phyloP scores from a whole-genome alignment of 2,329 filamentous ascomycete genomes.

The Xylariales sp. region DNA sequence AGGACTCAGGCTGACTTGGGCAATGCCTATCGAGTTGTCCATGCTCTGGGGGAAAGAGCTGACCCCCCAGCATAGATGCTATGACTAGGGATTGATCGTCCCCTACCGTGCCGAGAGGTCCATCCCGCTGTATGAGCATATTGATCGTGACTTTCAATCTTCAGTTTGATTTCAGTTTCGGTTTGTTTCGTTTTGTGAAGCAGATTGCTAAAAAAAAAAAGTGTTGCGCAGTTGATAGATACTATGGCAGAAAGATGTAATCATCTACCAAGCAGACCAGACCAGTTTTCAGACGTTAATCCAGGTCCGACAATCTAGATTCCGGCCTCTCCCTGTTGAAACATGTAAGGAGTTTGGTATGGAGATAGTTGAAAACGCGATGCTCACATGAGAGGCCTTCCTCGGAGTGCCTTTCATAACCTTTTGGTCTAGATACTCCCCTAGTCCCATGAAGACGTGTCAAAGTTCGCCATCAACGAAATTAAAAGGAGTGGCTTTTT shows the following conservation, averaged over 20 bases:
- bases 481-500: no score
- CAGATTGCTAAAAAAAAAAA: background rate
- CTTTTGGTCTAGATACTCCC: background rate
- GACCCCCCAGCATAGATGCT: no score
- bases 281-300: constrained; percentile 1
- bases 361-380: no score
- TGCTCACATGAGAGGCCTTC: no score
- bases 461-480: background rate
- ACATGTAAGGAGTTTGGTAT: background rate
- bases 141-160: no score
- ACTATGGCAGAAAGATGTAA: background rate
- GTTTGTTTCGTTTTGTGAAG: background rate
- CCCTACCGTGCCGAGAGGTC: no score
- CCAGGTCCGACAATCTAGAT: constrained; percentile 1
- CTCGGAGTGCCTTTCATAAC: no score
- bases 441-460: background rate
- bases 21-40: no score
- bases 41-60: no score
- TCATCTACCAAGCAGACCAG: background rate
- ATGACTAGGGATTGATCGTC: no score
- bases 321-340: background rate
- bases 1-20: no score
- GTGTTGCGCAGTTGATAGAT: background rate
- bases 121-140: no score
- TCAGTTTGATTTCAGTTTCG: background rate